These are phyloP conservation scores for Leishmania mexicana DNA, from an alignment of 208 protist genomes.

Conservation along the genomic window DNA sequence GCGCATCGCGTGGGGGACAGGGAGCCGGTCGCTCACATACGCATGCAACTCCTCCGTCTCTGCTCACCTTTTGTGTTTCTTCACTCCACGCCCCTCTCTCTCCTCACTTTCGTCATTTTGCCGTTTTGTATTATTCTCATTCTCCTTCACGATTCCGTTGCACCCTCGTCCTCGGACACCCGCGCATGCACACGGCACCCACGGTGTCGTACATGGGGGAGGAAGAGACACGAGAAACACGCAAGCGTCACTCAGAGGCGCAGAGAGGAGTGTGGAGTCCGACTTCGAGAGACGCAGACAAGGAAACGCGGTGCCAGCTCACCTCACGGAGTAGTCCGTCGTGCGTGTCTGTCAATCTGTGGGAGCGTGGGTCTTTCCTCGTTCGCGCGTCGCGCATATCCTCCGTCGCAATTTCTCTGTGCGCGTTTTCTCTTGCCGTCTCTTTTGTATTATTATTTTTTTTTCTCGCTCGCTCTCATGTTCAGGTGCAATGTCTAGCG, in stretches of 20 bases:
- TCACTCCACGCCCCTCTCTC: neutral
- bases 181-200: neutral
- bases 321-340: neutral
- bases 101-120: neutral
- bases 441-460: neutral
- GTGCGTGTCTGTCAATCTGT: neutral
- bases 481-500: conserved; percentile 42
- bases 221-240: neutral
- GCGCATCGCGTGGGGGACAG: neutral
- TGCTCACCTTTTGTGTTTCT: conserved; percentile 6
- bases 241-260: neutral
- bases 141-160: neutral
- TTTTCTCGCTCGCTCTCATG: neutral
- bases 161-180: neutral
- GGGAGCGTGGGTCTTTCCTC: neutral
- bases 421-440: neutral
- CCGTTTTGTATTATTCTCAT: neutral
- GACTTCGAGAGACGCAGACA: neutral
- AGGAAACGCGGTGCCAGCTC: neutral
- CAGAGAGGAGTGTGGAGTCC: neutral
- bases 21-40: neutral
- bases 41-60: neutral
- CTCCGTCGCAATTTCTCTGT: neutral
- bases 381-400: neutral
- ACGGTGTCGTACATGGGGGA: neutral